Conservation (phyloP, 192 early-diverging fungal genomes). For the Kappamyces sp. region DNA sequence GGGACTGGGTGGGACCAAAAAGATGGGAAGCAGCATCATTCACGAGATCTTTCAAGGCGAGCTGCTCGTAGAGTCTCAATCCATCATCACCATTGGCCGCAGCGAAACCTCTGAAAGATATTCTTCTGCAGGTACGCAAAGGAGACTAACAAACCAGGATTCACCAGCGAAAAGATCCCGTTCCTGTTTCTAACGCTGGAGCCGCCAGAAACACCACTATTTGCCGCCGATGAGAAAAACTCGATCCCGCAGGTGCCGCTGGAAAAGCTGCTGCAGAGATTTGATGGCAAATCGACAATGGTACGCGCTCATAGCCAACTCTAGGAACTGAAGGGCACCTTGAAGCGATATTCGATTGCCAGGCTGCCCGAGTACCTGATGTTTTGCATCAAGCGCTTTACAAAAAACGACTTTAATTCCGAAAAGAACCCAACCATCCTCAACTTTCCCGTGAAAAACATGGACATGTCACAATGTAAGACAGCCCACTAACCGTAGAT, state of each 20-base stretch:
- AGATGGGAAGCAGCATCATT: constrained; percentile 65
- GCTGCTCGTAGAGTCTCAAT: constrained; percentile 65
- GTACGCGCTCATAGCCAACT: constrained; percentile 25
- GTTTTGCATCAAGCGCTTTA: constrained; percentile 86
- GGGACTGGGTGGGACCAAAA: constrained; percentile 76
- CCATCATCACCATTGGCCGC: constrained; percentile 32
- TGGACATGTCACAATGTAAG: constrained; percentile 56
- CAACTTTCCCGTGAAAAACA: constrained; percentile 82
- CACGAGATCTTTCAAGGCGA: constrained; percentile 84
- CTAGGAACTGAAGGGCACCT: constrained; percentile 46
- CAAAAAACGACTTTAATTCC: constrained; percentile 69
- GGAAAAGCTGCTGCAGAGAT: constrained; percentile 73
- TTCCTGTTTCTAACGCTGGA: constrained; percentile 88
- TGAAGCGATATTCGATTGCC: constrained; percentile 68
- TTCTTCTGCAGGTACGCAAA: background rate
- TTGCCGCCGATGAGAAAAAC: constrained; percentile 74
- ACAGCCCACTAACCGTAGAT: constrained; percentile 2
- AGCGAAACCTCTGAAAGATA: constrained; percentile 17
- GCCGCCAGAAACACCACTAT: constrained; percentile 84
- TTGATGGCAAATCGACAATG: constrained; percentile 69
- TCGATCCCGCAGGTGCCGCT: constrained; percentile 93
- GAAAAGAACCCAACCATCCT: constrained; percentile 98
- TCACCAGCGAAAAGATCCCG: constrained; percentile 51
- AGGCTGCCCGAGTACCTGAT: constrained; percentile 80
- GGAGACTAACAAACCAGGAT: constrained; percentile 29